Base-by-base conservation (phyloP, 495 filamentous ascomycete genomes). In the Aspergillus cavernicola region DNA sequence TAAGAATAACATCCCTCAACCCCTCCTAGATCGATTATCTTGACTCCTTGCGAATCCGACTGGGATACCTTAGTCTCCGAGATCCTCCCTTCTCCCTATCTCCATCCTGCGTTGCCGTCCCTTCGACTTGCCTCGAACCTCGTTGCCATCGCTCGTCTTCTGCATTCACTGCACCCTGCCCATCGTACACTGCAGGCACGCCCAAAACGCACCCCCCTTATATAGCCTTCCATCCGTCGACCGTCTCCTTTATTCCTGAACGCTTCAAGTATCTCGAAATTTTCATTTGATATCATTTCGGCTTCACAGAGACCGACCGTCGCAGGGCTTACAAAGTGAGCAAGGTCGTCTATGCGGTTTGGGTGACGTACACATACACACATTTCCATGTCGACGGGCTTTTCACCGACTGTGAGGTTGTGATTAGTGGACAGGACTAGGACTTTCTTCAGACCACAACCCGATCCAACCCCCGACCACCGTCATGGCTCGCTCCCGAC, bases 401-500 rank as follows among this genome's bases (percentile, higher is more conserved):
- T 28, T 53, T 42, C 20, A 40, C 20, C 1, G 40, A 36, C 32
- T 54, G 38, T 16, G 19, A 57, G 36, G 44, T 51, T 36, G 38
- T 31, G 38, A 56, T 26, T 36, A 36, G 33, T 39, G 29, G 37
- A 58, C 33, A n/a, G n/a, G 26, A 49, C 5, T 29, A 48, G 38
- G 45, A 50, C 12, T 16, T 32, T 29, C 24, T 26, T 33, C 28
- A 49, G 33, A 29, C 47, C 8, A 19, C 32, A 33, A 13, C 35
- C 38, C 15, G 22, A 13, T 33, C 32, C 16, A 38, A 51, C 23
- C 31, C 37, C 31, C 37, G 18, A 37, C 57, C 35, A 19, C 40
- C 48, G 62, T 56, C 47, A 75, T 75, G 70, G 64, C 67, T 60
- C 74, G 74, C 53, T 64, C 64, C 53, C 65, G 71, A 43, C 65